Evolutionary conservation across 441 rosid genomes (phyloP), one percentile per base, ranked within the genome.

Genomic region (Kokia cookei): DNA sequence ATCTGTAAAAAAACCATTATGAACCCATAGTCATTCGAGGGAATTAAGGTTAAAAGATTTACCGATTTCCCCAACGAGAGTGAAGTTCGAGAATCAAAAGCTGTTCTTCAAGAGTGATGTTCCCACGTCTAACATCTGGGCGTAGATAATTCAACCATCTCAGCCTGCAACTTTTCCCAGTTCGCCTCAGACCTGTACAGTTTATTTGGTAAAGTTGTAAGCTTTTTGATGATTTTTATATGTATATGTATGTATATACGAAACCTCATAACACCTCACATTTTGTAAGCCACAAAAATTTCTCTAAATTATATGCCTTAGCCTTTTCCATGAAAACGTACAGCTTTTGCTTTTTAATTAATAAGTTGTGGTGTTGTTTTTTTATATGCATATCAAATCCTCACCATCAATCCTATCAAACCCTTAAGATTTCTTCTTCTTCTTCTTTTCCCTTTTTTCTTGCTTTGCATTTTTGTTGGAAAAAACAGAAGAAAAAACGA

Each of bases 21-120:
- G n/a, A 24, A 26, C 12, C 0, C 1, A 14, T 8, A 19, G 3
- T 19, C 37, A 5, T 22, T 66, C 40, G 7, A 24, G 22, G 47
- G 5, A 65, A 26, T 45, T 15, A 10, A 63, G n/a, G 22, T 3
- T 8, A 4, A 2, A 5, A 48, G 5, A 54, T 13, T 22, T 81
- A 92, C 99, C 97, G 76, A 63, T 96, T 96, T 51, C 99, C 99
- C 98, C 97, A 96, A 15, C 90, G 93, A 69, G 97, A 90, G 83
- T 96, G 99, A 79, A 96, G 99, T 12, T 96, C 95, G 3, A 96
- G 99, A 54, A 96, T 96, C 84, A 93, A 35, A 29, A 96, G 95
- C 43, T 96, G 99, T 78, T 96, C 99, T 83, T 96, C 95, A 2
- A 96, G 96, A 8, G 97, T 87, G 51, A 96, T 96, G 74, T 93